Percentiles rank a stretch among this genome's conserved stretches.
These are phyloP conservation scores for Nicotiana attenuata DNA, from an alignment of 257 asterid genomes.

Conservation along the genomic window DNA sequence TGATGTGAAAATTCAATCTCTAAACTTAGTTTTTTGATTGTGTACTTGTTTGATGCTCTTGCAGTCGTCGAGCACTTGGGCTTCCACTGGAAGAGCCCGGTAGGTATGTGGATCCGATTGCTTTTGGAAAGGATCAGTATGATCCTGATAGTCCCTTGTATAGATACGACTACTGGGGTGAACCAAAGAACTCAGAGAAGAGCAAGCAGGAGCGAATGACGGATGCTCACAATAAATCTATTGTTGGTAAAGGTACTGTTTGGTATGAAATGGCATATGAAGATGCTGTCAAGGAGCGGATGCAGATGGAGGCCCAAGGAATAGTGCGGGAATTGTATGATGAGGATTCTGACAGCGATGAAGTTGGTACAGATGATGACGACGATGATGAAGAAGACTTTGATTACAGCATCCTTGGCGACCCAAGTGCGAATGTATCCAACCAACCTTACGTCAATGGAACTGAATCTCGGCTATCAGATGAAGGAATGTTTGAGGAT, in stretches of 20 bases:
- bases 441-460: constrained; percentile 86
- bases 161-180: constrained; percentile 98
- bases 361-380: constrained; percentile 23
- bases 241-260: constrained; percentile 81
- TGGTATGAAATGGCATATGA: constrained; percentile 96
- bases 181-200: constrained; percentile 95
- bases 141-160: constrained; percentile 77
- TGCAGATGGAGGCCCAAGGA: constrained; percentile 68
- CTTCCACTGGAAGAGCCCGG: constrained; percentile 94
- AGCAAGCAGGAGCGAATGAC: constrained; percentile 81
- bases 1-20: neutral
- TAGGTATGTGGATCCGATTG: constrained; percentile 60
- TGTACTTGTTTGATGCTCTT: constrained; percentile 11
- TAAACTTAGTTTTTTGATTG: neutral
- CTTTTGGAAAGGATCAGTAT: constrained; percentile 75
- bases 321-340: constrained; percentile 38
- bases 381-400: constrained; percentile 50
- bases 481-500: constrained; percentile 79
- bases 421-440: constrained; percentile 36
- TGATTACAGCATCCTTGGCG: constrained; percentile 69
- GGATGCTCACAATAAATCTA: constrained; percentile 85
- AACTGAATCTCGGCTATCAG: constrained; percentile 77
- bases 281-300: constrained; percentile 64
- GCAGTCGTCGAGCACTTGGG: constrained; percentile 89
- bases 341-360: constrained; percentile 24